Percentiles rank a stretch among this genome's conserved stretches.
Evolutionary conservation across 257 asterid species (phyloP).

Genomic region (Solanum bukasovii): DNA sequence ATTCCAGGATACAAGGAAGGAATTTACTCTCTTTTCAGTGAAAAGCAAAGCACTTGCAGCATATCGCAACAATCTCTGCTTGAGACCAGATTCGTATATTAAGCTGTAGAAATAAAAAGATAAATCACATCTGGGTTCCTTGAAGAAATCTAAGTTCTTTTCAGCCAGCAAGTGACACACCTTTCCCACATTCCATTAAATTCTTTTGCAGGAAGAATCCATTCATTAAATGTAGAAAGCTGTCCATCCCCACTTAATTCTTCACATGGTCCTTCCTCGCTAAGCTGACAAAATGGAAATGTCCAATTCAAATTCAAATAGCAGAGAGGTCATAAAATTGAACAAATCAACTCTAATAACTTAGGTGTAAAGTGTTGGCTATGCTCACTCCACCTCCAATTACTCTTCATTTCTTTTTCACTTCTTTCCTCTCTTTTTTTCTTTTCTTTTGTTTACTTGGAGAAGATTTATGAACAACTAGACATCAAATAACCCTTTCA

Average conservation of each 20-base stretch:
- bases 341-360: neutral
- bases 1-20: conserved; percentile 93
- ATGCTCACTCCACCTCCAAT: neutral
- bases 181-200: conserved; percentile 99
- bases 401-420: neutral
- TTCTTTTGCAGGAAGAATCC: conserved; percentile 99
- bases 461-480: neutral
- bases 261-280: conserved; percentile 98
- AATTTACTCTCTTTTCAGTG: conserved; percentile 94
- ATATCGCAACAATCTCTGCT: conserved; percentile 82
- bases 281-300: conserved; percentile 47
- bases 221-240: conserved; percentile 85
- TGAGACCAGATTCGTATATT: conserved; percentile 89
- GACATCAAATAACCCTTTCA: neutral
- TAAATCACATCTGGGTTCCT: neutral
- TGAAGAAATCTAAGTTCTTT: neutral
- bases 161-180: conserved; percentile 23
- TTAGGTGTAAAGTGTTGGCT: neutral
- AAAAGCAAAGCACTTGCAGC: conserved; percentile 98
- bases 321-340: neutral
- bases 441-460: neutral
- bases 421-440: neutral
- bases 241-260: conserved; percentile 76
- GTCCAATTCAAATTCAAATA: neutral
- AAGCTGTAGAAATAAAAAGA: conserved; percentile 59